Evolutionary conservation across 202 grass and related monocot genomes (phyloP).

Genomic region (Schoenoplectus triqueter): DNA sequence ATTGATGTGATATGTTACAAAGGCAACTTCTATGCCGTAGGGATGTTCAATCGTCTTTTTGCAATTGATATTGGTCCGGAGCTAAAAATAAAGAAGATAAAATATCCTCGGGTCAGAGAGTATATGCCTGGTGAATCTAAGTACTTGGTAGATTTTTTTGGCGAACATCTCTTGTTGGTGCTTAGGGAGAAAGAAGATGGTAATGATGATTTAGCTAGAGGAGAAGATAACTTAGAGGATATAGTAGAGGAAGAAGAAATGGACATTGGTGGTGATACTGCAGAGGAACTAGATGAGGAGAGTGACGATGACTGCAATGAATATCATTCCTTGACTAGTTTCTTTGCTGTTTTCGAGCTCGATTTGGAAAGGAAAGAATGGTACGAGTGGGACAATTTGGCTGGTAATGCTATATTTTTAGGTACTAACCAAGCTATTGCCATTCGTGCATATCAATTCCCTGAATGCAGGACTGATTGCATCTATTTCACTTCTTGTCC

Average conservation of each 20-base stretch:
- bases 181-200: background rate
- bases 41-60: background rate
- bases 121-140: background rate
- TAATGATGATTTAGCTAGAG: background rate
- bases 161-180: slow-evolving; percentile 3
- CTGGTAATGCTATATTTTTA: background rate
- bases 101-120: background rate
- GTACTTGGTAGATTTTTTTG: background rate
- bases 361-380: slow-evolving; percentile 4
- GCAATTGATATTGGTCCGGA: background rate
- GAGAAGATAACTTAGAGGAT: background rate
- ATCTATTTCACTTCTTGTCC: background rate
- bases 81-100: background rate
- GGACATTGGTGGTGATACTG: background rate
- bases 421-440: background rate
- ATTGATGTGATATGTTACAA: background rate
- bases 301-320: background rate
- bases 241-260: background rate
- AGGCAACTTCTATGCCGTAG: background rate
- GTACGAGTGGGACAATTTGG: background rate
- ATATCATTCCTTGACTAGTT: background rate
- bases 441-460: background rate
- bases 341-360: background rate
- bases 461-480: background rate
- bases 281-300: background rate